These are phyloP conservation scores for Aspergillus ellipticus DNA, from an alignment of 495 filamentous ascomycete species.

Conservation along the genomic window DNA sequence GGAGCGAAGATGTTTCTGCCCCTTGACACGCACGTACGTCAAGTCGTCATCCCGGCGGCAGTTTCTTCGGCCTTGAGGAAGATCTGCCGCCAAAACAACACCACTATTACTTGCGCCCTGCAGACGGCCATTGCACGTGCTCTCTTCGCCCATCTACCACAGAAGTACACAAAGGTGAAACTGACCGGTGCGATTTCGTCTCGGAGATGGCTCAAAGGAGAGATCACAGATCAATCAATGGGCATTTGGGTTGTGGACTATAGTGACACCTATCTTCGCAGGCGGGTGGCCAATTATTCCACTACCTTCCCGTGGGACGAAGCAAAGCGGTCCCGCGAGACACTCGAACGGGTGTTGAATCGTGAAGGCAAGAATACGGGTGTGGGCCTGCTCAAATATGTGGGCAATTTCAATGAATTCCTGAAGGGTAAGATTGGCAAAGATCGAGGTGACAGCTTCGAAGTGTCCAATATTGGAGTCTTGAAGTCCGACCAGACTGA, in stretches of 20 bases:
- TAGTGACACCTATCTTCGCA: conserved; percentile 17
- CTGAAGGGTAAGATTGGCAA: conserved; percentile 32
- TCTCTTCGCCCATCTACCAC: conserved; percentile 29
- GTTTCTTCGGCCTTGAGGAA: conserved; percentile 18
- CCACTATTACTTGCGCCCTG: conserved; percentile 36
- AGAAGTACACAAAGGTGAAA: conserved; percentile 14
- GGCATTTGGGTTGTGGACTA: conserved; percentile 35
- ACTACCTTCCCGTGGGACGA: conserved; percentile 34
- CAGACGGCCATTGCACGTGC: conserved; percentile 32
- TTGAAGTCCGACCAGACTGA: conserved; percentile 21
- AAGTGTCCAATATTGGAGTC: conserved; percentile 45
- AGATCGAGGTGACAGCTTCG: conserved; percentile 30
- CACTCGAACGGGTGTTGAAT: conserved; percentile 24
- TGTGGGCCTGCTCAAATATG: conserved; percentile 36
- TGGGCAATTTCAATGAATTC: conserved; percentile 28
- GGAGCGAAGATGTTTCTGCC: conserved; percentile 21
- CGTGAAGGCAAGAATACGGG: conserved; percentile 32
- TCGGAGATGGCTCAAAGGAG: conserved; percentile 32
- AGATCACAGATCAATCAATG: conserved; percentile 33
- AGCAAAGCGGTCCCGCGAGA: conserved; percentile 27
- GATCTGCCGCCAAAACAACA: conserved; percentile 27
- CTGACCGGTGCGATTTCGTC: conserved; percentile 28
- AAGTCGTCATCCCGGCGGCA: conserved; percentile 19
- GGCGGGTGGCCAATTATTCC: neutral
- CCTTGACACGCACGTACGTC: conserved; percentile 17